Evolutionary conservation across 1,284 basidiomycete genomes (phyloP).

Genomic region (Pascua guehoae): DNA sequence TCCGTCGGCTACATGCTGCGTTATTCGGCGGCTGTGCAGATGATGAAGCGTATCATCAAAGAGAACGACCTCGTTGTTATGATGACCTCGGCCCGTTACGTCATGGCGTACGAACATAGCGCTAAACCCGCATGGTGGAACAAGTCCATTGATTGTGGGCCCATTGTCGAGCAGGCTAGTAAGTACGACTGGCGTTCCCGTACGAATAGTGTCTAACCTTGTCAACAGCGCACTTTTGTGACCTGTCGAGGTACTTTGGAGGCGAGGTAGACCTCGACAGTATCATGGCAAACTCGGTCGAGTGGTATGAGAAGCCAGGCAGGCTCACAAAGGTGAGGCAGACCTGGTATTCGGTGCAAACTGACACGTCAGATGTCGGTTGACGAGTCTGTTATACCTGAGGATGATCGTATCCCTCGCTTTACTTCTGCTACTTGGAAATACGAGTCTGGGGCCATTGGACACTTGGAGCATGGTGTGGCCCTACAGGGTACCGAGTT

Average conservation of each 20-base stretch:
- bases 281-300: slow-evolving; percentile 77
- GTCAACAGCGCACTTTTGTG: slow-evolving; percentile 59
- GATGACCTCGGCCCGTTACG: slow-evolving; percentile 93
- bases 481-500: slow-evolving; percentile 87
- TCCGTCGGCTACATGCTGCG: slow-evolving; percentile 91
- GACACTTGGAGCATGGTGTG: slow-evolving; percentile 79
- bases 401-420: slow-evolving; percentile 49
- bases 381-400: slow-evolving; percentile 48
- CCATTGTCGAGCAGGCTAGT: slow-evolving; percentile 90
- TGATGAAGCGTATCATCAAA: slow-evolving; percentile 95
- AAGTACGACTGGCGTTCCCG: slow-evolving; percentile 48
- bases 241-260: slow-evolving; percentile 86
- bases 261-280: slow-evolving; percentile 87
- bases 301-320: slow-evolving; percentile 88
- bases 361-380: slow-evolving; percentile 48
- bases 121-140: slow-evolving; percentile 97
- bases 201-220: too few relatives aligned
- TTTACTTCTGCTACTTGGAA: slow-evolving; percentile 57
- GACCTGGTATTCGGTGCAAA: too few relatives aligned
- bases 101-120: slow-evolving; percentile 82
- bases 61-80: slow-evolving; percentile 96
- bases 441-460: slow-evolving; percentile 86
- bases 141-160: slow-evolving; percentile 74
- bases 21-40: slow-evolving; percentile 90
- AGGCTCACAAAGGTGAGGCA: slow-evolving; percentile 65